Percentiles rank a stretch among this genome's conserved stretches.
Conservation (phyloP, 164 flowering plant genomes). For the Aristolochia fimbriata region DNA sequence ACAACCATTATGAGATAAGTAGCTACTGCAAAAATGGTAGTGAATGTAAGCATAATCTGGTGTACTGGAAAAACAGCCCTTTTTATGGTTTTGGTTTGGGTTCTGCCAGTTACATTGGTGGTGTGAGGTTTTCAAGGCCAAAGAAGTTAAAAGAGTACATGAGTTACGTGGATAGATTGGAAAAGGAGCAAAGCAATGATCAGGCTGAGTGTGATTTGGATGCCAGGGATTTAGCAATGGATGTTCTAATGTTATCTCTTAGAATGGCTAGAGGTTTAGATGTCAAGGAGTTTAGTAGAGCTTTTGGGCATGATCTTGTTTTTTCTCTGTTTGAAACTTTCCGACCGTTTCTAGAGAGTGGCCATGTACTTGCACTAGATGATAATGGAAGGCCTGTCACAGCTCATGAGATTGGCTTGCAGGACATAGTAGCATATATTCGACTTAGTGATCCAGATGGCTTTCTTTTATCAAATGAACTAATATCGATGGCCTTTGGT, state of each 20-base stretch:
- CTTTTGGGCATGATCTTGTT: slow-evolving; percentile 43
- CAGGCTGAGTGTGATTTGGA: slow-evolving; percentile 16
- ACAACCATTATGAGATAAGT: slow-evolving; percentile 81
- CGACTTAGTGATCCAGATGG: slow-evolving; percentile 93
- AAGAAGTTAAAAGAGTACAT: slow-evolving; percentile 58
- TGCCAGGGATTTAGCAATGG: slow-evolving; percentile 52
- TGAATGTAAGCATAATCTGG: slow-evolving; percentile 71
- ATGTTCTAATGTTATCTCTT: slow-evolving; percentile 78
- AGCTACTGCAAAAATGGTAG: slow-evolving; percentile 67
- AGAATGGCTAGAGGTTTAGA: slow-evolving; percentile 75
- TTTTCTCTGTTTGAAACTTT: slow-evolving; percentile 44
- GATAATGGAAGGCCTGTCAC: slow-evolving; percentile 32
- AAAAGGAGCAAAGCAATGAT: slow-evolving; percentile 24
- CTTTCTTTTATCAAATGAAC: slow-evolving; percentile 85
- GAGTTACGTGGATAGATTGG: slow-evolving; percentile 51
- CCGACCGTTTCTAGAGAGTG: slow-evolving; percentile 54
- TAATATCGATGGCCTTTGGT: slow-evolving; percentile 73
- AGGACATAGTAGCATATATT: slow-evolving; percentile 26
- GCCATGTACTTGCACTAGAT: slow-evolving; percentile 72
- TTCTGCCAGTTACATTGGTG: slow-evolving; percentile 60
- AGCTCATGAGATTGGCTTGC: slow-evolving; percentile 27
- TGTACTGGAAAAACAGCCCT: slow-evolving; percentile 73
- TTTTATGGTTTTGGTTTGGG: slow-evolving; percentile 91
- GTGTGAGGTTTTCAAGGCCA: slow-evolving; percentile 79
- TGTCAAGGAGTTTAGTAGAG: slow-evolving; percentile 41